Conservation (phyloP, 23 red algal species). For the Agarophyton chilense region DNA sequence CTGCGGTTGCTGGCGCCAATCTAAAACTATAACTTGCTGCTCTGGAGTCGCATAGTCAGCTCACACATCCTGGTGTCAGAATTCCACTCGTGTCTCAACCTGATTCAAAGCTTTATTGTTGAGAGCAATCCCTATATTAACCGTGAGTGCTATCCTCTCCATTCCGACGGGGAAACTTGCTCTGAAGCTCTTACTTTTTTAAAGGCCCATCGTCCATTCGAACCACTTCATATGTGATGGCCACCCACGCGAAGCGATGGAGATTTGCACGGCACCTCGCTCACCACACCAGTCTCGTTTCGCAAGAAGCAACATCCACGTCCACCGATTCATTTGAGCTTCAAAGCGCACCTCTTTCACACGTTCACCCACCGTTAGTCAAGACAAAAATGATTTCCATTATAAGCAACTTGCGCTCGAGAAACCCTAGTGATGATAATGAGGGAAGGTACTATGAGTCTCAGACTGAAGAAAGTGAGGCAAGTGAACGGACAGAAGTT, state of each 20-base stretch:
- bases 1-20: background rate
- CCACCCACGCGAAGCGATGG: background rate
- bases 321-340: background rate
- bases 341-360: background rate
- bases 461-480: background rate
- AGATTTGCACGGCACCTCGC: background rate
- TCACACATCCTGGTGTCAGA: too few species aligned
- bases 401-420: background rate
- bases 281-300: background rate
- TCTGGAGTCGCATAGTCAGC: background rate
- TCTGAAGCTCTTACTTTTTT: too few species aligned
- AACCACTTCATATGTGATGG: too few species aligned
- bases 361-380: background rate
- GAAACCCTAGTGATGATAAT: background rate
- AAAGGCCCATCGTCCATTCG: too few species aligned
- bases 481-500: background rate
- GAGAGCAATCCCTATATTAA: too few species aligned
- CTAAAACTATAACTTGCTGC: too few species aligned
- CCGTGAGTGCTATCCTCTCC: too few species aligned
- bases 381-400: background rate
- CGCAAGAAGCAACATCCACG: background rate
- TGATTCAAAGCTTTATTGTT: too few species aligned
- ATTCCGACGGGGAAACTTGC: too few species aligned
- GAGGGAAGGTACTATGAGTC: background rate
- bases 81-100: too few species aligned